These are phyloP conservation scores for Bruguiera gymnorhiza DNA, from an alignment of 345 rosid species.

Conservation along the genomic window DNA sequence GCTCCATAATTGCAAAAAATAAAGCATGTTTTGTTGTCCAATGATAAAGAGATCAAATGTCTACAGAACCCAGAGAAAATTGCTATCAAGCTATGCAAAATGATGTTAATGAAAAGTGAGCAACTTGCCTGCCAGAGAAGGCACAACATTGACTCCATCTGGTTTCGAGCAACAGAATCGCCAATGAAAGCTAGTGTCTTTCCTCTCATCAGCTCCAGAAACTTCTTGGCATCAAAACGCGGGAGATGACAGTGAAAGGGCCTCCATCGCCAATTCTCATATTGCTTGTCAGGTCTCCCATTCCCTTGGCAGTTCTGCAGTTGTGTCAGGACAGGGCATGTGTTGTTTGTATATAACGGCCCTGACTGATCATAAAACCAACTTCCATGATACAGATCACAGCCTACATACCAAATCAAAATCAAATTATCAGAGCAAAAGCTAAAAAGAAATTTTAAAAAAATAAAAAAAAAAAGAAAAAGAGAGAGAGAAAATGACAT, in stretches of 20 bases:
- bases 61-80: too few relatives aligned
- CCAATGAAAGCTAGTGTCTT: slow-evolving; percentile 91
- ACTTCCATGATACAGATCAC: slow-evolving; percentile 75
- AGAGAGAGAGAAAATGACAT: not conserved
- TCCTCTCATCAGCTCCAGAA: slow-evolving; percentile 90
- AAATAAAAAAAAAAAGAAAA: not conserved
- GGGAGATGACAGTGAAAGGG: slow-evolving; percentile 87
- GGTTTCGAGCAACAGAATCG: slow-evolving; percentile 97
- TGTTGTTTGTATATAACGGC: slow-evolving; percentile 83
- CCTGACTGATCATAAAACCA: slow-evolving; percentile 85
- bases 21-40: not conserved
- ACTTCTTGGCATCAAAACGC: slow-evolving; percentile 78
- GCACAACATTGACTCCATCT: slow-evolving; percentile 96
- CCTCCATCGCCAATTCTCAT: slow-evolving; percentile 96
- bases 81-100: not conserved
- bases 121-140: slow-evolving; percentile 96
- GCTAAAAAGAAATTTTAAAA: not conserved
- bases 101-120: not conserved
- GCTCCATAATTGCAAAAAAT: too few relatives aligned
- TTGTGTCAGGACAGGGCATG: slow-evolving; percentile 88
- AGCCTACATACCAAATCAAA: slow-evolving; percentile 43
- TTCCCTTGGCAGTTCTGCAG: slow-evolving; percentile 99
- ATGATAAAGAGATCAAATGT: too few relatives aligned
- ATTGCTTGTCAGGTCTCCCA: slow-evolving; percentile 89
- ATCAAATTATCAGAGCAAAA: slow-evolving; percentile 12